phyloP scores from a whole-genome alignment of 805 yeast species.

The Saccharomycopsis malanga region DNA sequence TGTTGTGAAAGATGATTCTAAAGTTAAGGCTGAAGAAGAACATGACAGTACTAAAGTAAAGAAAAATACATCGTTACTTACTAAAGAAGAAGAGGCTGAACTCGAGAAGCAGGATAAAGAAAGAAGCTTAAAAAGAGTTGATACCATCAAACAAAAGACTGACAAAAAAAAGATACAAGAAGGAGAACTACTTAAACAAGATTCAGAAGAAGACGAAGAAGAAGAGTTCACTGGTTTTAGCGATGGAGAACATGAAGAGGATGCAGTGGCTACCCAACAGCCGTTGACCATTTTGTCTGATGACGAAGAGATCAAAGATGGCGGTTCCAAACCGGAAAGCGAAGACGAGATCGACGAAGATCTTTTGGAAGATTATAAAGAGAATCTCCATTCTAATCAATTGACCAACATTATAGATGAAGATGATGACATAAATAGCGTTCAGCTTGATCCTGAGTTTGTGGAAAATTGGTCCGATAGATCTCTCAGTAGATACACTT shows the following conservation, averaged over 20 bases:
- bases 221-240: conserved; percentile 22
- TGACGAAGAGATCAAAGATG: conserved; percentile 25
- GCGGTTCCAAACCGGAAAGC: too few species aligned
- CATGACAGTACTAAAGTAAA: conserved; percentile 13
- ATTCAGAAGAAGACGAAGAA: conserved; percentile 25
- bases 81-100: conserved; percentile 23
- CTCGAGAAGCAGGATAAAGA: conserved; percentile 23
- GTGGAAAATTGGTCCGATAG: conserved; percentile 56
- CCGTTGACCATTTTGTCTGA: neutral
- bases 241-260: conserved; percentile 19
- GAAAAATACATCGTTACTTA: conserved; percentile 19
- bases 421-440: conserved; percentile 25
- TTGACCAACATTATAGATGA: conserved; percentile 20
- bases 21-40: conserved; percentile 23
- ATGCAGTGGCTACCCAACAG: conserved; percentile 23
- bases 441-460: conserved; percentile 28
- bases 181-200: conserved; percentile 22
- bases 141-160: conserved; percentile 18
- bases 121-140: conserved; percentile 21
- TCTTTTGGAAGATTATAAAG: conserved; percentile 29
- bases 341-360: conserved; percentile 22
- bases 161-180: conserved; percentile 22
- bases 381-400: conserved; percentile 27
- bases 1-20: conserved; percentile 34
- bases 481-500: conserved; percentile 44